phyloP scores from a whole-genome alignment of 2,329 filamentous ascomycete genomes.

The Colletotrichum sp. region DNA sequence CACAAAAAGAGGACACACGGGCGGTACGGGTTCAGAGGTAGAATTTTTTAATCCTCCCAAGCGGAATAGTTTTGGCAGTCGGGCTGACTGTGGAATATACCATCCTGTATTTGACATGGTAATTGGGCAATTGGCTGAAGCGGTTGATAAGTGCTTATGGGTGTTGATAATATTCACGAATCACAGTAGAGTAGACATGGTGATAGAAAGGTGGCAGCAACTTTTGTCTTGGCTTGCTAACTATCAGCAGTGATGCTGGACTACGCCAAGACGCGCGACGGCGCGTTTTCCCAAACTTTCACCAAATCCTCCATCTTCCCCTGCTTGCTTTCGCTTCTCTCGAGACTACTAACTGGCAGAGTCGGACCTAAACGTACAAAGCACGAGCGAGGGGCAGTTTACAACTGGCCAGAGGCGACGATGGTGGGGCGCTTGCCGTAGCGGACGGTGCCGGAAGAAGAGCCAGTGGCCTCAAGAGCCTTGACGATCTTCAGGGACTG shows the following conservation, averaged over 20 bases:
- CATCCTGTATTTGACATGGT: background rate
- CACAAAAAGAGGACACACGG: constrained; percentile 2
- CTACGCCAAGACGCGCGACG: background rate
- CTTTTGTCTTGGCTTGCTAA: constrained; percentile 19
- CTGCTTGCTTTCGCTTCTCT: background rate
- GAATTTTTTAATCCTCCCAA: background rate
- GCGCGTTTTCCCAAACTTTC: constrained; percentile 6
- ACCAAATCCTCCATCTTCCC: constrained; percentile 3
- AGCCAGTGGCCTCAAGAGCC: constrained; percentile 66
- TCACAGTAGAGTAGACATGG: background rate
- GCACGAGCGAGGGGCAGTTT: constrained; percentile 30
- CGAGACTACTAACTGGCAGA: background rate
- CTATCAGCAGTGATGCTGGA: background rate
- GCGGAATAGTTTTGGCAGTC: background rate
- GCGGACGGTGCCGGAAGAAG: constrained; percentile 58
- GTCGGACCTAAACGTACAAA: constrained; percentile 25
- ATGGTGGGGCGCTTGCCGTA: constrained; percentile 65
- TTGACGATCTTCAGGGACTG: constrained; percentile 59
- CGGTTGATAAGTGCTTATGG: background rate
- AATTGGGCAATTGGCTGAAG: background rate
- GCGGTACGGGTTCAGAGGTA: background rate
- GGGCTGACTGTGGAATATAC: background rate
- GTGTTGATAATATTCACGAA: background rate
- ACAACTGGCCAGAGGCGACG: constrained; percentile 55
- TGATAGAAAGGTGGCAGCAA: background rate